Base-by-base conservation (phyloP, 2,329 filamentous ascomycete genomes). In the Harringtonia aguacate region DNA sequence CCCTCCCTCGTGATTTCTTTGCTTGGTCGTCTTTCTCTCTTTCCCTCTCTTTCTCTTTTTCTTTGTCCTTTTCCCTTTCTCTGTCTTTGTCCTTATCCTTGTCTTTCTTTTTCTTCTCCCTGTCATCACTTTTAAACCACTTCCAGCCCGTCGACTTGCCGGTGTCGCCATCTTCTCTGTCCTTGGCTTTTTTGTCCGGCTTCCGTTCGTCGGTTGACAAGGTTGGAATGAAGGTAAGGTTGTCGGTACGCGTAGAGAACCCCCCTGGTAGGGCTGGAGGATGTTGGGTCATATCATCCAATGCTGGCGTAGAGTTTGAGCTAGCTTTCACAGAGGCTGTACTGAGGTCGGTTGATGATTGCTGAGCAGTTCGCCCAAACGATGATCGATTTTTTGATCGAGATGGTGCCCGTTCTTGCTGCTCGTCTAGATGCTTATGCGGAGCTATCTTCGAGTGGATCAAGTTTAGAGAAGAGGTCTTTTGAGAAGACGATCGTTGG, bases 131-230 rank as follows among this genome's bases (percentile, higher is more conserved):
- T 53, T 80, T 81, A 59, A 94, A 78, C 83, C 84, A 89, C 52
- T 86, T 86, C 85, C 86, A 84, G 60, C 79, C 77, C 60, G 77
- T 86, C 48, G 82, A 84, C 58, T 92, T 94, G 48, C 81, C 70
- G 41, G 72, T 72, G 37, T 86, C 79, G 2, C 61, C 56, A 15
- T 81, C 70, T 10, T 82, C 75, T 50, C 75, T 79, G 5, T 88
- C 83, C 56, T 84, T 89, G 41, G 77, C 73, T 53, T 81, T 86
- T 58, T 79, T 81, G n/a, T 89, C 84, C 0, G 67, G 55, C 54
- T 84, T 86, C 60, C 79, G 84, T 43, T 92, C 85, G 46, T 89
- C 84, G 3, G 67, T 55, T 42, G 56, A 67, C 36, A 84, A 67
- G 0, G 82, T 90, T 1, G 88, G 86, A 41, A 92, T 88, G 52